phyloP scores from a whole-genome alignment of 768 basidiomycete species.

The Pluteus cervinus region DNA sequence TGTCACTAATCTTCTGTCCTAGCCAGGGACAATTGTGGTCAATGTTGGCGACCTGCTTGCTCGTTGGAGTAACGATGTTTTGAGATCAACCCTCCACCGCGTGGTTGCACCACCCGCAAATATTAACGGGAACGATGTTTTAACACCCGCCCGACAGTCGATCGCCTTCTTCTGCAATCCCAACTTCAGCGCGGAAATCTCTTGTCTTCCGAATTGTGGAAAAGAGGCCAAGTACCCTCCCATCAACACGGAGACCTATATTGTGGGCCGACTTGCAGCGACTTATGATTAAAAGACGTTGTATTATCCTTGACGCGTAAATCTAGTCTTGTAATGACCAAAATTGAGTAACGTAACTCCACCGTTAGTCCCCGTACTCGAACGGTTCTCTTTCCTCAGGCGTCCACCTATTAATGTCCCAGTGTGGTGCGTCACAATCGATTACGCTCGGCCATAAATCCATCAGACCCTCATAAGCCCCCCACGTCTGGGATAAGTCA shows the following conservation, averaged over 20 bases:
- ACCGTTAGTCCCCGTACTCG: constrained; percentile 12
- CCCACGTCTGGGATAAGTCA: constrained; percentile 26
- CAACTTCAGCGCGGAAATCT: constrained; percentile 45
- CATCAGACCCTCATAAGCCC: constrained; percentile 36
- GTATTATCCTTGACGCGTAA: not conserved
- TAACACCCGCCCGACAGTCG: constrained; percentile 66
- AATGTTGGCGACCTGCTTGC: constrained; percentile 79
- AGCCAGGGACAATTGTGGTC: constrained; percentile 79
- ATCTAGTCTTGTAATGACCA: not conserved
- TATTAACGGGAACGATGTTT: constrained; percentile 40
- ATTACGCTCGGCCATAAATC: constrained; percentile 23
- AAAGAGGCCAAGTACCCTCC: constrained; percentile 56
- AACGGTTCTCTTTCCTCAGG: constrained; percentile 22
- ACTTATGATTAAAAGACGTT: constrained; percentile 40
- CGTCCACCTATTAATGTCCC: constrained; percentile 33
- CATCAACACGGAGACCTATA: constrained; percentile 70
- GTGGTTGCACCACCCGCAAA: constrained; percentile 68
- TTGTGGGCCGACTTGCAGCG: constrained; percentile 60
- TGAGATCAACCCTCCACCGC: constrained; percentile 77
- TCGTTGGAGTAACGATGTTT: constrained; percentile 78
- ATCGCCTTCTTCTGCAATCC: constrained; percentile 66
- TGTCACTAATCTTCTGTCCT: constrained; percentile 3
- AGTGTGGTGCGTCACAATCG: constrained; percentile 21
- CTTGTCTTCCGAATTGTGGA: constrained; percentile 67
- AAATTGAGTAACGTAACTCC: not conserved